Conservation (phyloP, 495 filamentous ascomycete species). For the Cercophora newfieldiana region DNA sequence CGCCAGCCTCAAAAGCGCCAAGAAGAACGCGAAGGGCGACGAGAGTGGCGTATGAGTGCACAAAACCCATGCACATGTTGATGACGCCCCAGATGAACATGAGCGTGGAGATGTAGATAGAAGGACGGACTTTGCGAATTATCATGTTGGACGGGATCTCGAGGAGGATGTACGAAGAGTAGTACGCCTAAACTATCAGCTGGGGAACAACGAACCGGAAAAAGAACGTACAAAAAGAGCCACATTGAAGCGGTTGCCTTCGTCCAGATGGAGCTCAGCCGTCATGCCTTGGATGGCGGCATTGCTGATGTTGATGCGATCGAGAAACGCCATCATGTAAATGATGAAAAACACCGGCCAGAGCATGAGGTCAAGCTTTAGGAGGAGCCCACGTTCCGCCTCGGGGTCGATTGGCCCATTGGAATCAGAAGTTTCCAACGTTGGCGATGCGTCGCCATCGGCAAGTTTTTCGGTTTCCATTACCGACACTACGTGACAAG, state of each 20-base stretch:
- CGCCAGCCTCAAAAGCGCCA: slow-evolving; percentile 63
- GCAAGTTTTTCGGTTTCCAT: neutral
- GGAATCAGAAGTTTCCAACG: neutral
- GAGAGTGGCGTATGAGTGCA: slow-evolving; percentile 36
- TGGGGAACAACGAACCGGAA: neutral
- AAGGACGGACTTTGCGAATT: slow-evolving; percentile 59
- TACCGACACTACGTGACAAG: too few relatives aligned
- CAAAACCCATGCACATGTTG: slow-evolving; percentile 44
- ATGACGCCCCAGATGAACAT: slow-evolving; percentile 44
- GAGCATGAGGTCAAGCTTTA: slow-evolving; percentile 40
- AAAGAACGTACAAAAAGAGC: slow-evolving; percentile 51
- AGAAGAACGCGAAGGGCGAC: slow-evolving; percentile 52
- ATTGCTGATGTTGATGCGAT: slow-evolving; percentile 64
- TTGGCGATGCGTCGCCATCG: neutral
- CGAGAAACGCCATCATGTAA: slow-evolving; percentile 48
- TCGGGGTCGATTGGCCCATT: slow-evolving; percentile 15
- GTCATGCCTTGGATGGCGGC: slow-evolving; percentile 61
- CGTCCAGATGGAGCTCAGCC: slow-evolving; percentile 56
- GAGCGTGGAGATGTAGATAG: slow-evolving; percentile 59
- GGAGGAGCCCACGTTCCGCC: slow-evolving; percentile 33
- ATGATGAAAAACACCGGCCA: slow-evolving; percentile 46
- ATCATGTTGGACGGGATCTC: slow-evolving; percentile 65
- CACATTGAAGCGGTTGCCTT: slow-evolving; percentile 58
- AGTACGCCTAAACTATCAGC: slow-evolving; percentile 41
- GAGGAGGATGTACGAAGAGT: slow-evolving; percentile 67